Percentiles rank a stretch among this genome's conserved stretches.
Conservation (phyloP, 164 flowering plant species). For the Magnolia kwangsiensis region DNA sequence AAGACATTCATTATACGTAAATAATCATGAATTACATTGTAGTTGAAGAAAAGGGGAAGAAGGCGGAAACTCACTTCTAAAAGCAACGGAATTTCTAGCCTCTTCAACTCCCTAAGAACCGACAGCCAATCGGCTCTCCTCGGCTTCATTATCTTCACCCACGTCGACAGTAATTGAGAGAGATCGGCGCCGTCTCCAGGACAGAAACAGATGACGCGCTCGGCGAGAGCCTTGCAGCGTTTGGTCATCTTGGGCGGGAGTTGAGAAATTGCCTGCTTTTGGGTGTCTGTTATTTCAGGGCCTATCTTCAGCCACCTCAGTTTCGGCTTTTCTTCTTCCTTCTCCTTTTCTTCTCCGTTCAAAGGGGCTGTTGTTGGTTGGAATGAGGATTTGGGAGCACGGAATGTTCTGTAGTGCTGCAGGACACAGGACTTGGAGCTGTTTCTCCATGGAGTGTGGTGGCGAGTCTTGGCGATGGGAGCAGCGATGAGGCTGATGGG, state of each 20-base stretch:
- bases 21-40: background rate
- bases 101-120: constrained; percentile 61
- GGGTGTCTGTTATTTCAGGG: constrained; percentile 41
- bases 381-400: background rate
- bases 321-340: constrained; percentile 29
- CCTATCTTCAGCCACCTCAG: constrained; percentile 57
- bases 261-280: constrained; percentile 45
- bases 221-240: constrained; percentile 68
- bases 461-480: constrained; percentile 2
- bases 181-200: constrained; percentile 29
- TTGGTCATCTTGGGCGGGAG: constrained; percentile 64
- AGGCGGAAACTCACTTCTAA: constrained; percentile 42
- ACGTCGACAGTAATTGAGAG: constrained; percentile 43
- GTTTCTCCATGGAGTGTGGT: background rate
- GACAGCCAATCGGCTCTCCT: constrained; percentile 81
- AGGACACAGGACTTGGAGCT: background rate
- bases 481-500: constrained; percentile 5
- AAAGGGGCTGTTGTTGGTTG: background rate
- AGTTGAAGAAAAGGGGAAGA: background rate
- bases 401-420: background rate
- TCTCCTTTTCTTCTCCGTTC: constrained; percentile 12
- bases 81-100: constrained; percentile 49
- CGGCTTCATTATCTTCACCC: constrained; percentile 89
- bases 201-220: constrained; percentile 63
- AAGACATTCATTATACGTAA: no score